Base-by-base conservation (phyloP, 257 asterid genomes). In the Ligustrum vulgare region DNA sequence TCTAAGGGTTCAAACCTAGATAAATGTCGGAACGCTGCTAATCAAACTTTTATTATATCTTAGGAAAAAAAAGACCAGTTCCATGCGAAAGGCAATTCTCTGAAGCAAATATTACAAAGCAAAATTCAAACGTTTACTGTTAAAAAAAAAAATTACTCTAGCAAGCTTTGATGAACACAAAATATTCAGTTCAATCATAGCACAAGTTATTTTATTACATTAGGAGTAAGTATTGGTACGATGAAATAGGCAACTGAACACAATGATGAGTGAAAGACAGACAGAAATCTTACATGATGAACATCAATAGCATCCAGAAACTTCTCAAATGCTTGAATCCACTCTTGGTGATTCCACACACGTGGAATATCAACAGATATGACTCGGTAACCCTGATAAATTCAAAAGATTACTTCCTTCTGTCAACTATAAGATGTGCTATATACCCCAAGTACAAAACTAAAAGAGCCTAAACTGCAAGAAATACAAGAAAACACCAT, bases 281-380 rank as follows among this genome's bases (percentile, higher is more conserved):
- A 74, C 28, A 62, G 72, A 69, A 80, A 80, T 74, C 99, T 87
- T 88, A 94, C 99, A 82, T 90, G 99, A 83, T 91, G 98, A 81
- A 95, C 98, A 78, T 95, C 96, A 80, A 95, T 89, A 78, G 86
- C 91, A 88, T 95, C 99, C 83, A 95, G 85, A 83, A 95, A 95
- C 91, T 91, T 95, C 87, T 95, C 99, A 83, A 95, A 95, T 64
- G 97, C 96, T 76, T 87, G 96, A 83, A 93, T 78, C 99, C 99
- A 95, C 82, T 95, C 99, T 4, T 83, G 89, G 79, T 91, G 88
- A 87, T 87, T 91, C 99, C 99, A 93, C 58, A 85, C 94, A 45
- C 96, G 80, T 25, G 99, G 98, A 86, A 95, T 95, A 84, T 95
- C 99, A 76, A 95, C 89, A 39, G 99, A 93, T 78, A 95, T 93